Conservation (phyloP, 768 basidiomycete genomes). For the Galerina marginata region DNA sequence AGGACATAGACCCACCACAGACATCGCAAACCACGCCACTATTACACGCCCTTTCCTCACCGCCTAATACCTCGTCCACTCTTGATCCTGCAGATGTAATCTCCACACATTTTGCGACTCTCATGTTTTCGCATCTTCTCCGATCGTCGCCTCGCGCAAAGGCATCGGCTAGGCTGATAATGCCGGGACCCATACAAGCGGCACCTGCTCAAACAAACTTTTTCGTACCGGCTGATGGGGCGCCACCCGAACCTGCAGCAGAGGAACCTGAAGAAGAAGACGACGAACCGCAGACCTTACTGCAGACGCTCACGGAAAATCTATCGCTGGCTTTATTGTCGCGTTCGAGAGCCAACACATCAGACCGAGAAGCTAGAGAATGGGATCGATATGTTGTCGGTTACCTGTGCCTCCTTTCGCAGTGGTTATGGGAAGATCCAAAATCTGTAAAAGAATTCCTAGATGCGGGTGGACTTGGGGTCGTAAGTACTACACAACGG, state of each 20-base stretch:
- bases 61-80: slow-evolving; percentile 57
- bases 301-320: slow-evolving; percentile 90
- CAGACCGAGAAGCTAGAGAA: slow-evolving; percentile 76
- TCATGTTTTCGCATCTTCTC: slow-evolving; percentile 83
- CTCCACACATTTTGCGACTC: slow-evolving; percentile 73
- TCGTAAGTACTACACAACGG: slow-evolving; percentile 62
- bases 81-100: slow-evolving; percentile 61
- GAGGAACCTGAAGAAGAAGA: slow-evolving; percentile 58
- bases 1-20: slow-evolving; percentile 34
- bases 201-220: slow-evolving; percentile 48
- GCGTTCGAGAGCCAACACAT: slow-evolving; percentile 67
- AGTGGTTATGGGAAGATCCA: slow-evolving; percentile 98
- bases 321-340: slow-evolving; percentile 86
- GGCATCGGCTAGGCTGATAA: slow-evolving; percentile 64
- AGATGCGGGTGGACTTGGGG: slow-evolving; percentile 86
- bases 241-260: slow-evolving; percentile 40
- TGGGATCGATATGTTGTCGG: slow-evolving; percentile 91
- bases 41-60: slow-evolving; percentile 66
- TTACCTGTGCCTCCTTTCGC: slow-evolving; percentile 81
- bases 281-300: slow-evolving; percentile 63
- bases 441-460: slow-evolving; percentile 87
- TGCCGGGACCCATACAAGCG: slow-evolving; percentile 49
- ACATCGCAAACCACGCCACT: slow-evolving; percentile 65
- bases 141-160: slow-evolving; percentile 71
- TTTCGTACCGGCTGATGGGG: slow-evolving; percentile 80